Evolutionary conservation across 2,329 filamentous ascomycete genomes (phyloP).

Genomic region (Stenocarpella maydis): DNA sequence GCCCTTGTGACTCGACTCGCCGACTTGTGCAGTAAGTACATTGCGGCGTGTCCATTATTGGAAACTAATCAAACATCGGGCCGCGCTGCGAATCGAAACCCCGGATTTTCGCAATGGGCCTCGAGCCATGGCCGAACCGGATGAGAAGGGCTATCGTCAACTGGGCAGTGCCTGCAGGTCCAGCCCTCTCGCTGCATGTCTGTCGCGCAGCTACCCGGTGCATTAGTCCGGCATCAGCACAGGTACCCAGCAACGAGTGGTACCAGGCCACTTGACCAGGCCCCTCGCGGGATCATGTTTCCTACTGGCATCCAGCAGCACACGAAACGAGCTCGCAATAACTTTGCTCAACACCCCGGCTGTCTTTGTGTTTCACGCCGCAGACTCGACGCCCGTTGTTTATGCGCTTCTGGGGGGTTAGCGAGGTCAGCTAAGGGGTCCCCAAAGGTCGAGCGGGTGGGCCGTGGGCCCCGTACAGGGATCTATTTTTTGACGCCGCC

Average conservation of each 20-base stretch:
- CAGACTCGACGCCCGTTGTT: conserved; percentile 17
- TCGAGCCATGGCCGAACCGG: conserved; percentile 18
- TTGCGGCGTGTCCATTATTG: not conserved
- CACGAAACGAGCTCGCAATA: conserved; percentile 23
- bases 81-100: not conserved
- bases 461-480: conserved; percentile 4
- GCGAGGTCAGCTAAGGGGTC: conserved; percentile 26
- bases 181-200: conserved; percentile 23
- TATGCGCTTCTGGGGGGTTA: conserved; percentile 19
- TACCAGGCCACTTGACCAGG: not conserved
- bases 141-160: conserved; percentile 3
- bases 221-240: conserved; percentile 28
- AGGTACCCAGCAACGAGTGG: not conserved
- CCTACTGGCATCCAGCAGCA: conserved; percentile 10
- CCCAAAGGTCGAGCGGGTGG: conserved; percentile 14
- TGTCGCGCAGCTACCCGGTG: conserved; percentile 31
- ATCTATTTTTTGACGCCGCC: conserved; percentile 31
- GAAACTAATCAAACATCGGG: not conserved
- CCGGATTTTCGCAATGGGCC: not conserved
- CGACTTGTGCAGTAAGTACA: conserved; percentile 2
- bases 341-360: conserved; percentile 3
- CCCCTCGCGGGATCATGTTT: not conserved
- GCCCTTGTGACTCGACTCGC: conserved; percentile 19
- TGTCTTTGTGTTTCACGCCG: conserved; percentile 27
- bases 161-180: conserved; percentile 25